A percentile compares a stretch with the other conserved stretches of the same genome.
phyloP scores from a whole-genome alignment of 2,329 filamentous ascomycete genomes.

The Calonectria ilicicola region DNA sequence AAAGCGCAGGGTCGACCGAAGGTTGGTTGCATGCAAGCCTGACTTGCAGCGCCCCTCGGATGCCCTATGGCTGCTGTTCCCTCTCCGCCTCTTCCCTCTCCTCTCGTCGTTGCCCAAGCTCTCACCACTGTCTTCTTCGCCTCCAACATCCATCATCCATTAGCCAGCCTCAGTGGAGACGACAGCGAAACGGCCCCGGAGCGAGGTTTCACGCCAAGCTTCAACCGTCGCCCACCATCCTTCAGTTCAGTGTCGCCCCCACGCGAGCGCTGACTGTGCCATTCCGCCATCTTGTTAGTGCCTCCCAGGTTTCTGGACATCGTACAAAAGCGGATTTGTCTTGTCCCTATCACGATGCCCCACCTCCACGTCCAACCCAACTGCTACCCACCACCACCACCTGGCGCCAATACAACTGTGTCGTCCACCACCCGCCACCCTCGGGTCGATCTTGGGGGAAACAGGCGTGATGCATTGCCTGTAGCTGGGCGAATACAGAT shows the following conservation, averaged over 20 bases:
- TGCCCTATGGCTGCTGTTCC: background rate
- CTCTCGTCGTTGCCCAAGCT: background rate
- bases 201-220: conserved; percentile 10
- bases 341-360: conserved; percentile 18
- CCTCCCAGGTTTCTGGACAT: conserved; percentile 11
- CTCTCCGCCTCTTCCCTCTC: background rate
- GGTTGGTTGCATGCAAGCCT: conserved; percentile 12
- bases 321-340: conserved; percentile 13
- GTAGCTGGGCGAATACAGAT: background rate
- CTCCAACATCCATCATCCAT: conserved; percentile 8
- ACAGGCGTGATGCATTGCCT: background rate
- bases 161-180: conserved; percentile 20
- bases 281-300: conserved; percentile 11
- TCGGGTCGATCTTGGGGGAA: conserved; percentile 2
- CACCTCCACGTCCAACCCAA: conserved; percentile 5
- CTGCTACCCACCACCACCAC: conserved; percentile 5
- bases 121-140: background rate
- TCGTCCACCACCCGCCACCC: background rate
- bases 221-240: conserved; percentile 4
- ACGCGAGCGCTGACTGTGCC: conserved; percentile 10
- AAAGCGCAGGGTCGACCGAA: background rate
- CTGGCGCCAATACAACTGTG: background rate
- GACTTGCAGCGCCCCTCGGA: background rate
- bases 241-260: conserved; percentile 3
- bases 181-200: background rate